Conservation (phyloP, 805 yeast species). For the Yarrowia sp. region DNA sequence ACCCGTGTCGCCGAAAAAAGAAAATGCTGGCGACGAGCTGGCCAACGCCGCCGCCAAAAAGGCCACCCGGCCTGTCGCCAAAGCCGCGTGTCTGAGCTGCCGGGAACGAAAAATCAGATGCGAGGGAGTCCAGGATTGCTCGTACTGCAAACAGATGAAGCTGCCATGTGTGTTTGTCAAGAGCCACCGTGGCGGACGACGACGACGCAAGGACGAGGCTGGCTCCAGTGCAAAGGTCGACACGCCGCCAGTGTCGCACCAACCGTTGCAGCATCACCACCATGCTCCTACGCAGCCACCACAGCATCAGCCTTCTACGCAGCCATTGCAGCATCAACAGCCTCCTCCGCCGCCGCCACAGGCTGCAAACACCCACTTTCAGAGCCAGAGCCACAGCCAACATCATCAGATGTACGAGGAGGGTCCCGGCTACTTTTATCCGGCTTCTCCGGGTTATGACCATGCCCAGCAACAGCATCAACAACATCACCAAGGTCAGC, state of each 20-base stretch:
- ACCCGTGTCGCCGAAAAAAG: slow-evolving; percentile 19
- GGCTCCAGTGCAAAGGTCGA: not conserved
- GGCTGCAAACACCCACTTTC: not conserved
- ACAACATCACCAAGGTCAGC: not conserved
- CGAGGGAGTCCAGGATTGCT: slow-evolving; percentile 26
- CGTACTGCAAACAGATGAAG: slow-evolving; percentile 25
- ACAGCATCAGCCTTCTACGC: not conserved
- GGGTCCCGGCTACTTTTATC: not conserved
- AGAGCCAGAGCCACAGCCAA: not conserved
- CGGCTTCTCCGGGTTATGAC: not conserved
- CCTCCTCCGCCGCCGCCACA: not conserved
- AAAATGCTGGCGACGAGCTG: slow-evolving; percentile 3
- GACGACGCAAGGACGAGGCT: slow-evolving; percentile 52
- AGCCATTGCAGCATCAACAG: not conserved
- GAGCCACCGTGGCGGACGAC: slow-evolving; percentile 67
- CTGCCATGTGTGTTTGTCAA: slow-evolving; percentile 57
- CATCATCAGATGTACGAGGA: slow-evolving; percentile 17
- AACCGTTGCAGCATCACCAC: not conserved
- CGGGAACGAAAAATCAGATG: slow-evolving; percentile 27
- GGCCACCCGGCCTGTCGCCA: slow-evolving; percentile 23
- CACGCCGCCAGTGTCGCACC: not conserved
- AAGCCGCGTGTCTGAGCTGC: slow-evolving; percentile 26
- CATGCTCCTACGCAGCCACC: not conserved
- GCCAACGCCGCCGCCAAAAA: not conserved
- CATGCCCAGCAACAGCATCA: not conserved